Evolutionary conservation across 495 filamentous ascomycete genomes (phyloP).

Genomic region (Neurospora intermedia): DNA sequence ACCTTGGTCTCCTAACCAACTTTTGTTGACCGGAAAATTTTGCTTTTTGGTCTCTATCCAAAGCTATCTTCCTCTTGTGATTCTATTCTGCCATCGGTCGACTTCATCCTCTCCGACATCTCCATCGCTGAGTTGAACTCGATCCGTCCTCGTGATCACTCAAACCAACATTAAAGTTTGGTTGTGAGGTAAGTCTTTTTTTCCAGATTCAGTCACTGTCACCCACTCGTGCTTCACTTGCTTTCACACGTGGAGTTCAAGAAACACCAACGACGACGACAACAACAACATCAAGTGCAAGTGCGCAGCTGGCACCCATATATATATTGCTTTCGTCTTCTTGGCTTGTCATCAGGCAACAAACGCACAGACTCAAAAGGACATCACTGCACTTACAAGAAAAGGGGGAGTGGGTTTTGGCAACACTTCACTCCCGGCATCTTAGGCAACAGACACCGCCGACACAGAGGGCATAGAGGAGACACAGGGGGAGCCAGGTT

Average conservation of each 20-base stretch:
- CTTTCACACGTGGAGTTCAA: not conserved
- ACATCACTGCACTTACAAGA: not conserved
- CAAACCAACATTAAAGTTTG: not conserved
- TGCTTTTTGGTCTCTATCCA: slow-evolving; percentile 7
- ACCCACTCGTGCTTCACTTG: not conserved
- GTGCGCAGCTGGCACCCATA: not conserved
- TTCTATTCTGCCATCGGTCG: not conserved
- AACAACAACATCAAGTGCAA: not conserved
- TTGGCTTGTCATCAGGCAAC: not conserved
- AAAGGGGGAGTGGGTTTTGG: not conserved
- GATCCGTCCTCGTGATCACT: not conserved
- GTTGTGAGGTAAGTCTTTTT: not conserved
- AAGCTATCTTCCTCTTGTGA: not conserved
- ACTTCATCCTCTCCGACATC: not conserved
- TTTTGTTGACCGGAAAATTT: slow-evolving; percentile 2
- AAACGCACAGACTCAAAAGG: not conserved
- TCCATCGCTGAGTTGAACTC: not conserved
- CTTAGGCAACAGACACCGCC: not conserved
- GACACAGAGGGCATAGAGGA: not conserved
- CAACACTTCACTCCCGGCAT: not conserved
- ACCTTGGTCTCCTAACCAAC: slow-evolving; percentile 1
- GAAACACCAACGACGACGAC: not conserved
- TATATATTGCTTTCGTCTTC: not conserved
- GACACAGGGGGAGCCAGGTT: not conserved
- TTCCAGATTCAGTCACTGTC: not conserved